These are phyloP conservation scores for Pleurotus platypus DNA, from an alignment of 768 basidiomycete genomes.

Conservation along the genomic window DNA sequence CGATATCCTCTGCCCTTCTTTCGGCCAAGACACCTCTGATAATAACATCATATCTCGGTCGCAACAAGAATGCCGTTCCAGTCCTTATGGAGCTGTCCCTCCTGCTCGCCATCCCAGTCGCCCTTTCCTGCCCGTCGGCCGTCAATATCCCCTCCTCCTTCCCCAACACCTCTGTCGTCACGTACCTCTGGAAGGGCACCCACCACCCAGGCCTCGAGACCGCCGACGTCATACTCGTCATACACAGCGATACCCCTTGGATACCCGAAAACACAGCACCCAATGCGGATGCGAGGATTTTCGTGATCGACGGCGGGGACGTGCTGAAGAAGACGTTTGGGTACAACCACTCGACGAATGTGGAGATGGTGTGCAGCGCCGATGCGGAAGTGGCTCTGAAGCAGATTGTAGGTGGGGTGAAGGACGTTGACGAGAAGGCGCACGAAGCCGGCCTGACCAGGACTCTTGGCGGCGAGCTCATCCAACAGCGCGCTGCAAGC, in stretches of 20 bases:
- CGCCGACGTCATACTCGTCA: constrained; percentile 60
- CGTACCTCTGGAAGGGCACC: constrained; percentile 41
- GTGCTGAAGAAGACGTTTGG: constrained; percentile 52
- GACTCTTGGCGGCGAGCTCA: constrained; percentile 12
- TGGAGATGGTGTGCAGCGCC: constrained; percentile 55
- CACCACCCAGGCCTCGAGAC: constrained; percentile 44
- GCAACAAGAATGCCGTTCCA: constrained; percentile 43
- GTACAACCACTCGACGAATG: constrained; percentile 46
- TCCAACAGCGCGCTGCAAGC: constrained; percentile 8
- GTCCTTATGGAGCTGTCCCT: constrained; percentile 46
- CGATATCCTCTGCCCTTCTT: constrained; percentile 47
- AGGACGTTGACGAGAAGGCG: constrained; percentile 19
- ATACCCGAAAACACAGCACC: constrained; percentile 49
- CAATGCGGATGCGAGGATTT: constrained; percentile 40
- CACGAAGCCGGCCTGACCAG: constrained; percentile 1
- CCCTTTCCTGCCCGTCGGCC: constrained; percentile 44
- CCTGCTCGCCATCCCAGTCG: constrained; percentile 51
- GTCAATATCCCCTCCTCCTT: constrained; percentile 57
- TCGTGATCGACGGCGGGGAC: constrained; percentile 60
- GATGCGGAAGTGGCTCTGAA: constrained; percentile 49
- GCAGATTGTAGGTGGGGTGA: constrained; percentile 40
- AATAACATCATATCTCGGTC: constrained; percentile 60
- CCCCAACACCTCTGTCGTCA: constrained; percentile 47
- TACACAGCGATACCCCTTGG: constrained; percentile 71
- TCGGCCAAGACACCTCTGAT: constrained; percentile 55